Evolutionary conservation across 352 stramenopile species (phyloP).

Genomic region (Nothophytophthora sp.): DNA sequence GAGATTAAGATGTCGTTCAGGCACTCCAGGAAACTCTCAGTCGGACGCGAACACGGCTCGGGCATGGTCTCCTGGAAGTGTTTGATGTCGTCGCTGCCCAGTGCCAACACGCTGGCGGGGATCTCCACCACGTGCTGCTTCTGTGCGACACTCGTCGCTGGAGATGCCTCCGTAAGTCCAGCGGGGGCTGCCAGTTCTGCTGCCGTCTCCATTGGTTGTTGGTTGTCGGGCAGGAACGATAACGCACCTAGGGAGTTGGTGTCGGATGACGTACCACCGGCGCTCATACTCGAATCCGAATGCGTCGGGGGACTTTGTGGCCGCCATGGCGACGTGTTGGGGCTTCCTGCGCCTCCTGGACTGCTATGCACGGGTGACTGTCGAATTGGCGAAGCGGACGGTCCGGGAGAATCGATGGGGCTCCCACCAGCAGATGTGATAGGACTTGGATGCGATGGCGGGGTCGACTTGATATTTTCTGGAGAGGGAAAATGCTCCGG

Average conservation of each 20-base stretch:
- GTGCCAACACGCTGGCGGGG: constrained; percentile 51
- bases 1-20: constrained; percentile 85
- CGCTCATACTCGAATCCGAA: constrained; percentile 59
- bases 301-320: constrained; percentile 65
- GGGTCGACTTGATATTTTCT: constrained; percentile 39
- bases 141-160: constrained; percentile 7
- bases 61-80: constrained; percentile 77
- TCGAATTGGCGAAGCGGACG: constrained; percentile 35
- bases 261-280: constrained; percentile 56
- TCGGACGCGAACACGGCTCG: constrained; percentile 56
- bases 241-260: constrained; percentile 64
- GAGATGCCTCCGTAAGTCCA: constrained; percentile 12
- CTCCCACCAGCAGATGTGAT: constrained; percentile 36
- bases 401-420: constrained; percentile 41
- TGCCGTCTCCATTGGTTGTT: constrained; percentile 39
- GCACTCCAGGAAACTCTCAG: constrained; percentile 75
- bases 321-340: constrained; percentile 53
- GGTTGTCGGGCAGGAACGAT: constrained; percentile 79
- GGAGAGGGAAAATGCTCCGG: constrained; percentile 77
- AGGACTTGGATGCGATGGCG: constrained; percentile 27
- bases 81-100: constrained; percentile 77
- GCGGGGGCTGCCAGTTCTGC: constrained; percentile 27
- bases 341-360: constrained; percentile 48
- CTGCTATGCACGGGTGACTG: constrained; percentile 56
- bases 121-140: constrained; percentile 38